Evolutionary conservation across 306 rosid species (phyloP).

Genomic region (Ormosia emarginata): DNA sequence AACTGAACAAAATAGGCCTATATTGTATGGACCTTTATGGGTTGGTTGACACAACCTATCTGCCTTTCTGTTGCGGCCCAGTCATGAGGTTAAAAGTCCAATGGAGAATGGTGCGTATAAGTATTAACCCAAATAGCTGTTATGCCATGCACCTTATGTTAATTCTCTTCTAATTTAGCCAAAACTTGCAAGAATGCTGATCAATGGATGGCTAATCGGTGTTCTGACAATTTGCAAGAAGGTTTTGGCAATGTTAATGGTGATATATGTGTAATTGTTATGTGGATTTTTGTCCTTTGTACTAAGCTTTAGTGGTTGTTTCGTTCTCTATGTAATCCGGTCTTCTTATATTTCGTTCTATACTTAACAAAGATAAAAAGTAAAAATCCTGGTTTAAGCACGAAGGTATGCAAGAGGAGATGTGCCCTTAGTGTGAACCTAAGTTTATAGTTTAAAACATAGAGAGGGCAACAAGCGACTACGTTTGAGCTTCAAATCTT

Average conservation of each 20-base stretch:
- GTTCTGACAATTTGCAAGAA: neutral
- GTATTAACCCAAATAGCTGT: no score
- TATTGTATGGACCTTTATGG: neutral
- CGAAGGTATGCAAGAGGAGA: neutral
- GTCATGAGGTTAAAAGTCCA: neutral
- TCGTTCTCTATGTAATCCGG: no score
- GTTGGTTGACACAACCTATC: neutral
- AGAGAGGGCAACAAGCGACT: neutral
- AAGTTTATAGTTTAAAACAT: no score
- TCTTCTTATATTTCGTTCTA: no score
- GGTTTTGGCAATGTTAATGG: neutral
- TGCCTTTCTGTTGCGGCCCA: neutral
- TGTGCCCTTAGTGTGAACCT: neutral
- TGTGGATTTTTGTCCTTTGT: no score
- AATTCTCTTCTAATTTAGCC: neutral
- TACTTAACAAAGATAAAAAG: no score
- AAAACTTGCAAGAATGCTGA: neutral
- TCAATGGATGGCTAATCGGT: no score
- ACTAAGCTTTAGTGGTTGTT: no score
- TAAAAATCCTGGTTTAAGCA: neutral
- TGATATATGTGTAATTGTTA: neutral
- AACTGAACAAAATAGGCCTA: no score
- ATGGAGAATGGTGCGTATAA: no score
- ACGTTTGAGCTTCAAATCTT: neutral
- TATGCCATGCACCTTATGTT: neutral